Evolutionary conservation across 331 rosid species (phyloP), one percentile per base, ranked within the genome.

Genomic region (Rhamnella rubrinervis): DNA sequence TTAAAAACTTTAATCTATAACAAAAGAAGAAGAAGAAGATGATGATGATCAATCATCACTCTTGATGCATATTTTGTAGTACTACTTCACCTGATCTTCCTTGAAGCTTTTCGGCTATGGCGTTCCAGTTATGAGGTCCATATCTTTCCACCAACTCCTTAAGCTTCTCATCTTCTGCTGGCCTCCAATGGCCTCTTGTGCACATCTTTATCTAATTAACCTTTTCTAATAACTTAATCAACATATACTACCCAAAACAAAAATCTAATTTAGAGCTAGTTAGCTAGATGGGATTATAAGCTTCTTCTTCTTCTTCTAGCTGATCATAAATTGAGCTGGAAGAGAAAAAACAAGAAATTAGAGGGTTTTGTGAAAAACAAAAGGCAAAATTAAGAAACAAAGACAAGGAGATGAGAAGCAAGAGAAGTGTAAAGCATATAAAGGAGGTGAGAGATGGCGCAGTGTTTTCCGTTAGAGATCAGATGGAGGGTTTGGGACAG

Each of bases 91-190:
- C 98, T 75, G 98, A 93, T 91, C 99, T 84, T 80, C 99, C 96
- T 77, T 83, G 84, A 15, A 95, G 92, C 80, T 89, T 89, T 78
- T 89, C 93, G 37, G 99, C 96, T 83, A 95, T 95, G 83, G 95
- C 91, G 90, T 95, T 95, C 99, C 99, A 95, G 59, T 95, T 95
- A 75, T 95, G 99, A 72, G 99, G 96, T 19, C 97, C 99, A 78
- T 83, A 83, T 21, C 83, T 87, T 71, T 85, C 90, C 78, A 95
- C 99, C 85, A 91, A 78, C 81, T 87, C 96, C 55, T 84, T 68
- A 40, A 95, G 97, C 71, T 86, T 89, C 63, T 91, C 93, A 66
- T 95, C 97, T 71, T 95, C 97, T 1, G 96, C 92, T 23, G 99
- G 97, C 73, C 96, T 84, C 99, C 99, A 95, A 73, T 95, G 99